Base-by-base conservation (phyloP, 768 basidiomycete species). In the Mycena pura region DNA sequence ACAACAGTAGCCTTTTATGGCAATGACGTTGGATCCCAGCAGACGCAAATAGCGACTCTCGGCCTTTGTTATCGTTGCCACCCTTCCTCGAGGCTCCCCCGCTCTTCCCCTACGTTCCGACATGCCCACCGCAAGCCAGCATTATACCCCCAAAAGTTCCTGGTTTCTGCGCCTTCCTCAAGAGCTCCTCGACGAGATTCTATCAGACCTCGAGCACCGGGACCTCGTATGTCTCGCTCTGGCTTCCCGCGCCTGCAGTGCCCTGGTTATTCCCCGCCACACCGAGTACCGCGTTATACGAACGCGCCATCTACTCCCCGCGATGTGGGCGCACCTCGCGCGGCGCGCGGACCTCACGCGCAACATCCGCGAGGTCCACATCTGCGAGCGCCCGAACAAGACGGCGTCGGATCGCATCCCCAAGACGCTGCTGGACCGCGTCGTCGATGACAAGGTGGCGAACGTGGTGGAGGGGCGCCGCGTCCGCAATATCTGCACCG, bases 261-360 rank as follows among this genome's bases (percentile, higher is more conserved):
- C 64, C 17, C 65, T 79, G 50, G 75, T 80, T 39, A 77, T 82
- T 40, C 84, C 84, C 27, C 67, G 75, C n/a, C 83, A 85, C 55
- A 81, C 75, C 21, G 76, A 84, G 62, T 84, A 85, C 70, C 80
- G 84, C 48, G 72, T 80, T 52, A 71, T 85, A 59, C 79, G 80
- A 27, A 72, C 80, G n/a, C 75, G 80, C 8, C 73, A 77, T 29
- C 70, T 76, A 2, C 66, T 73, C 44, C 77, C 79, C 14, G 68
- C 71, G 19, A 70, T 84, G 64, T 85, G 83, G 82, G 79, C 78
- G 0, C 83, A 84, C 65, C 78, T 85, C n/a, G 80, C 82, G 17
- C 72, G 73, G 45, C 77, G 82, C 24, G 71, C 77, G n/a, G 82
- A 84, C 68, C 75, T 84, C 6, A 72, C 82, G 40, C 74, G 81